Percentiles rank a stretch among this genome's conserved stretches.
Conservation (phyloP, 2,329 filamentous ascomycete genomes). For the Neopestalotiopsis rosae region DNA sequence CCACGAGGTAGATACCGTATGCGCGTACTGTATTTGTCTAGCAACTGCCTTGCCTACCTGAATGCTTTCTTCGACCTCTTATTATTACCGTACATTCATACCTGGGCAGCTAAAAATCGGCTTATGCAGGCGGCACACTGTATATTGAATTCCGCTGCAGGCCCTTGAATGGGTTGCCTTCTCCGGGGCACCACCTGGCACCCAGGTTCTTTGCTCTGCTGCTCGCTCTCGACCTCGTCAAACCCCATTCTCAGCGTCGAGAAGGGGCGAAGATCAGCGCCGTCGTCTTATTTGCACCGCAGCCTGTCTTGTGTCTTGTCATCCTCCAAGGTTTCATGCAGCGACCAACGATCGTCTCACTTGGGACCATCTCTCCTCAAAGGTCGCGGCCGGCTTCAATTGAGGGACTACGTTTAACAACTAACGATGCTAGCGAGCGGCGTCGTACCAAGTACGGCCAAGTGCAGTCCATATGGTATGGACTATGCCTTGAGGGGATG, state of each 20-base stretch:
- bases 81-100: neutral
- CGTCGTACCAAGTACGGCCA: neutral
- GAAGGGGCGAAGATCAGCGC: neutral
- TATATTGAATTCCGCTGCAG: conserved; percentile 10
- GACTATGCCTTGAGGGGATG: no score
- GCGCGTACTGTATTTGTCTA: neutral
- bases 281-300: neutral
- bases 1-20: neutral
- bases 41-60: neutral
- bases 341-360: neutral
- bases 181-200: conserved; percentile 3
- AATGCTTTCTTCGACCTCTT: neutral
- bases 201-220: neutral
- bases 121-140: conserved; percentile 4
- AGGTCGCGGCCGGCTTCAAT: neutral
- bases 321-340: conserved; percentile 1
- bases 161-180: conserved; percentile 12
- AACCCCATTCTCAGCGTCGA: neutral
- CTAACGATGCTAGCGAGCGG: neutral
- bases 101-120: neutral
- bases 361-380: neutral
- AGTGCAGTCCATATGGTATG: neutral
- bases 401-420: neutral
- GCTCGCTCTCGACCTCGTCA: neutral
- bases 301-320: neutral